Percentiles rank a stretch among this genome's conserved stretches.
Conservation (phyloP, 2,329 filamentous ascomycete species). For the Neonectria coccinea region DNA sequence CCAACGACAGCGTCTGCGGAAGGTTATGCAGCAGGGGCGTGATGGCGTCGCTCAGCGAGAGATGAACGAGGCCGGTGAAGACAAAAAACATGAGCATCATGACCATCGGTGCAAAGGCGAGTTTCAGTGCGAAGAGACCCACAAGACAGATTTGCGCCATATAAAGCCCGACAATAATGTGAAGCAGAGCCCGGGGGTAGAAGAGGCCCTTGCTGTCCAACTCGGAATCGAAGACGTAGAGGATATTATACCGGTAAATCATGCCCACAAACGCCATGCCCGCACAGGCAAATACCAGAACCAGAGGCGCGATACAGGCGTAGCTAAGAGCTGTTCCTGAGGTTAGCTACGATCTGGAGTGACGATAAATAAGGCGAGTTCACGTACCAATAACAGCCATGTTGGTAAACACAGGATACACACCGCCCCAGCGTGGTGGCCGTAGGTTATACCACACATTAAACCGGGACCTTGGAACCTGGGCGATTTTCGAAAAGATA, state of each 20-base stretch:
- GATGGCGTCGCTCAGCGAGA: constrained; percentile 78
- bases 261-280: constrained; percentile 86
- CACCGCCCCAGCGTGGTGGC: constrained; percentile 84
- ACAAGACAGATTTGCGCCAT: constrained; percentile 85
- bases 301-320: constrained; percentile 85
- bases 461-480: constrained; percentile 85
- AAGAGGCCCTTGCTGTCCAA: constrained; percentile 90
- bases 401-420: constrained; percentile 84
- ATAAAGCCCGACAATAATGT: constrained; percentile 87
- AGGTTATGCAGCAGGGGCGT: constrained; percentile 82
- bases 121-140: constrained; percentile 81
- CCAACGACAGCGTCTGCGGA: constrained; percentile 75
- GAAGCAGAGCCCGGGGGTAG: constrained; percentile 88
- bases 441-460: constrained; percentile 79
- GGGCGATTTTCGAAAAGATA: constrained; percentile 78
- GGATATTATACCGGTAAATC: constrained; percentile 89
- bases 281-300: constrained; percentile 83
- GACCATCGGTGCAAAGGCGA: constrained; percentile 75
- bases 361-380: background rate
- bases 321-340: constrained; percentile 81
- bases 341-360: background rate
- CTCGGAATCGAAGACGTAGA: constrained; percentile 84
- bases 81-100: constrained; percentile 82
- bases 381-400: constrained; percentile 80
- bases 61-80: constrained; percentile 81